phyloP scores from a whole-genome alignment of 1,139 yeast genomes.

The Hyphopichia khmerensis region DNA sequence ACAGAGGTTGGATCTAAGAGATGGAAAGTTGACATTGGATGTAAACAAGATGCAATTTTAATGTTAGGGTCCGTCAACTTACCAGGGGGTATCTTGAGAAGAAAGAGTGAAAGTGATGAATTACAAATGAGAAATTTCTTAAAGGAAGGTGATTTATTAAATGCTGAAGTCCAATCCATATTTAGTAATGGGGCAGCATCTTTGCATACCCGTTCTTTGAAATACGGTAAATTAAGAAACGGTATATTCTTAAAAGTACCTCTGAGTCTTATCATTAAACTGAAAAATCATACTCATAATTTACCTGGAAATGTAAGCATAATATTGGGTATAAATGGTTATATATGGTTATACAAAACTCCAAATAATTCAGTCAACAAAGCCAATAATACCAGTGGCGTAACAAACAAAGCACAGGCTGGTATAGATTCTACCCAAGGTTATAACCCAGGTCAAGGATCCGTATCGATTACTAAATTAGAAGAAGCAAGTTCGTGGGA shows the following conservation, averaged over 20 bases:
- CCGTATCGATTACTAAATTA: slow-evolving; percentile 74
- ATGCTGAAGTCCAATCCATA: slow-evolving; percentile 93
- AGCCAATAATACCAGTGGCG: neutral
- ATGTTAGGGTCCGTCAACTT: slow-evolving; percentile 94
- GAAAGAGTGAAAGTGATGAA: slow-evolving; percentile 94
- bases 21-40: slow-evolving; percentile 97
- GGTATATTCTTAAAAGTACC: slow-evolving; percentile 85
- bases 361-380: slow-evolving; percentile 16
- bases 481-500: slow-evolving; percentile 97
- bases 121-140: slow-evolving; percentile 91
- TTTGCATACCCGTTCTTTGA: slow-evolving; percentile 89
- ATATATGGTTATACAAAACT: slow-evolving; percentile 86
- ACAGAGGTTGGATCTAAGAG: slow-evolving; percentile 92
- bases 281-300: slow-evolving; percentile 82
- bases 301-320: slow-evolving; percentile 90
- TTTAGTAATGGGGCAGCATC: slow-evolving; percentile 92
- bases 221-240: slow-evolving; percentile 92
- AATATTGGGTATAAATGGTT: slow-evolving; percentile 93
- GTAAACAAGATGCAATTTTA: slow-evolving; percentile 85
- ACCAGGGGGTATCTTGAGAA: slow-evolving; percentile 94
- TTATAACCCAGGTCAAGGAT: slow-evolving; percentile 58
- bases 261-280: slow-evolving; percentile 74
- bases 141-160: slow-evolving; percentile 94
- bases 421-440: slow-evolving; percentile 29
- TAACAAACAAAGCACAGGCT: slow-evolving; percentile 6